Evolutionary conservation across 2,329 filamentous ascomycete genomes (phyloP), one percentile per base, ranked within the genome.

Genomic region (Alternaria sp.): DNA sequence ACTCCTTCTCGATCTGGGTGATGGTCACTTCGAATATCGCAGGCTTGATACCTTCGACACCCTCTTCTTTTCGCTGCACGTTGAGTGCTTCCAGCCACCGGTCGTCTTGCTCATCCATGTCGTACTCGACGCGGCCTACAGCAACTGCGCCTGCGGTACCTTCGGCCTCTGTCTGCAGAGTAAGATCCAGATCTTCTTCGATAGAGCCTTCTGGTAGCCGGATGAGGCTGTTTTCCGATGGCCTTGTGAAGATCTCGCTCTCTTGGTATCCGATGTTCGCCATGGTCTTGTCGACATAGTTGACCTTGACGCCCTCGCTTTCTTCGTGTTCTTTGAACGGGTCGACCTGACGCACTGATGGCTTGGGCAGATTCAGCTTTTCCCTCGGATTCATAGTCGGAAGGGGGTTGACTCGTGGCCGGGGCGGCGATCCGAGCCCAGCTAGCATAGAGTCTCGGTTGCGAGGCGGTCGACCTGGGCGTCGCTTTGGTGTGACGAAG

Each of bases 101-200:
- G 70, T 97, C 94, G 78, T 99, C 96, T 76, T 99, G 96, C 81
- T 99, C 96, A 76, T 99, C 96, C 96, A 99, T 99, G 79, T 99
- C 96, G 78, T 99, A 99, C 78, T 99, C 96, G 20, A 99, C 96
- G 60, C 93, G 90, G 12, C 93, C 93, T 43, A 96, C 76, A 11
- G 79, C 75, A 20, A 82, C 76, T 4, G 78, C 87, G 18, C 84
- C 84, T 43, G 84, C 81, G 57, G 86, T 84, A 6, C 82, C 77
- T 49, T 92, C 90, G 9, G 86, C 87, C 53, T 92, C 91, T 18
- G 83, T 83, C 65, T 86, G 87, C 18, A 86, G 75, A 20, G 83
- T 81, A 54, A 88, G 78, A 64, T 89, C 87, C 20, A 90, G 80
- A 68, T 90, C 89, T 71, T 90, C 89, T 70, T 89, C 87, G 51